Evolutionary conservation across 306 rosid genomes (phyloP), one percentile per base, ranked within the genome.

Genomic region (Trifolium dubium): DNA sequence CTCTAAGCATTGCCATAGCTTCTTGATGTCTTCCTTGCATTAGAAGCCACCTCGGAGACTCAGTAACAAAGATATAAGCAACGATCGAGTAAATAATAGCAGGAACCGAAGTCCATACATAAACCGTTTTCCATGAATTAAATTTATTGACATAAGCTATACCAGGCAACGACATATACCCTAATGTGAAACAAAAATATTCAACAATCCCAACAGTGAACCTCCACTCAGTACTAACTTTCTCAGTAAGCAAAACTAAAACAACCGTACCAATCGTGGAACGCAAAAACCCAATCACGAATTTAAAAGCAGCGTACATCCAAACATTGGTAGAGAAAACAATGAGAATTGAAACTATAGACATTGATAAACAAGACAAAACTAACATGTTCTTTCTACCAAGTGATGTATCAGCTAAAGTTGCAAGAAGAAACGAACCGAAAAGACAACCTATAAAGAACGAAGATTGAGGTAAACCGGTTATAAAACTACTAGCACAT

Each of bases 361-460:
- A 84, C 85, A 77, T 84, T 0, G 60, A 18, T 0, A 80, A 46
- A 77, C 81, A 73, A 17, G 83, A 81, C 1, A 80, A 11, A 5
- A 77, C 4, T 2, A 81, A 69, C 69, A 70, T 19, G 69, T 80
- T 86, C 76, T 86, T 86, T 23, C 88, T 78, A 29, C 90, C 90
- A 9, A 83, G 77, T 2, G 76, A 75, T 1, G 85, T 72, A 34
- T 87, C 91, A 2, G 84, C 91, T 8, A 85, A 40, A 2, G 77
- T 75, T 9, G 84, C 81, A 0, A 88, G 81, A 9, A 72, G 63
- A 47, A 83, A 59, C 7, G 83, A 83, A 39, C 88, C 83, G 0
- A 78, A 0, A 2, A 85, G 69, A 63, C 88, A 29, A 1, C 86
- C 89, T 0, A 81, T 1, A 74, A 81, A 78, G 76, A 85, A 85